Evolutionary conservation across 2,329 filamentous ascomycete species (phyloP).

Genomic region (Fusarium humuli): DNA sequence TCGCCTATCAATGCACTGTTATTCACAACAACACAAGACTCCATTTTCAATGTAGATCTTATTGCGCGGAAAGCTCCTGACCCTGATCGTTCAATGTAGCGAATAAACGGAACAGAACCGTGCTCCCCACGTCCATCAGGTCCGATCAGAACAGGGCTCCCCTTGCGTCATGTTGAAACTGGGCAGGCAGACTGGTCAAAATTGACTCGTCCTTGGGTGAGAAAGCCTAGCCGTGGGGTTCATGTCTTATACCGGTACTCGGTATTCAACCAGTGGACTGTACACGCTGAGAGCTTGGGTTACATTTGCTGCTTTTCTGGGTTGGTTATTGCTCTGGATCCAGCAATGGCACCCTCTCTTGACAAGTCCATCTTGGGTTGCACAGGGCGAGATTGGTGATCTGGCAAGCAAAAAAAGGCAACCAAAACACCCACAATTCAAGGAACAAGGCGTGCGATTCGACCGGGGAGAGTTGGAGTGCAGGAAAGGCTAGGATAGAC

Average conservation of each 20-base stretch:
- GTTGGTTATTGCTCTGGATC: conserved; percentile 36
- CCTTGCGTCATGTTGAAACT: conserved; percentile 44
- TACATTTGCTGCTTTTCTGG: conserved; percentile 8
- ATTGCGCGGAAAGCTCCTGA: conserved; percentile 28
- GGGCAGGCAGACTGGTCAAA: conserved; percentile 38
- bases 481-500: conserved; percentile 28
- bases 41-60: conserved; percentile 39
- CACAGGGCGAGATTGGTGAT: conserved; percentile 29
- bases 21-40: conserved; percentile 18
- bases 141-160: conserved; percentile 28
- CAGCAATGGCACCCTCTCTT: conserved; percentile 34
- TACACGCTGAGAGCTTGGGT: conserved; percentile 1
- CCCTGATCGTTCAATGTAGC: conserved; percentile 10
- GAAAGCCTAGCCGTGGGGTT: conserved; percentile 47
- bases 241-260: conserved; percentile 15
- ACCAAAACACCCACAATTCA: conserved; percentile 24
- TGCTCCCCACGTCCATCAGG: conserved; percentile 29
- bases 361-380: conserved; percentile 16
- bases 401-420: conserved; percentile 36
- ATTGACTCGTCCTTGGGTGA: conserved; percentile 8
- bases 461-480: conserved; percentile 22
- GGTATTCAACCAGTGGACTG: conserved; percentile 13
- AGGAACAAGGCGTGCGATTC: conserved; percentile 16
- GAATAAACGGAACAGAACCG: conserved; percentile 38
- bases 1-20: not conserved